Evolutionary conservation across 306 rosid genomes (phyloP).

Genomic region (Trichosanthes cucumerina): DNA sequence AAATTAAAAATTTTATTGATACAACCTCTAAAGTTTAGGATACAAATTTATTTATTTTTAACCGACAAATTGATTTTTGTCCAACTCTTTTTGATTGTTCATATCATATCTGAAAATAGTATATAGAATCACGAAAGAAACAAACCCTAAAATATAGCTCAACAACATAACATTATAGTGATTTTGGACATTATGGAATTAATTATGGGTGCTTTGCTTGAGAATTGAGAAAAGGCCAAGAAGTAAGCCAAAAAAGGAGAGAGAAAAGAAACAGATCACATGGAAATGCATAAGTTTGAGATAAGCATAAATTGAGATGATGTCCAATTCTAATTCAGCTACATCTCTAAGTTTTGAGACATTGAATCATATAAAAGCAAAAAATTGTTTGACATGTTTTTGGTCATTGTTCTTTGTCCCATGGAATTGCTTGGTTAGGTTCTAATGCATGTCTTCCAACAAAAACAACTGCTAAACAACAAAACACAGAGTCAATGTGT

Average conservation of each 20-base stretch:
- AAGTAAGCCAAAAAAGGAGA: neutral
- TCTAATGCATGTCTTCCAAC: slow-evolving; percentile 1
- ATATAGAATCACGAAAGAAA: neutral
- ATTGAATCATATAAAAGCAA: neutral
- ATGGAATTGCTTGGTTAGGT: neutral
- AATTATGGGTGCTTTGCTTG: neutral
- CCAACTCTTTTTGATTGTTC: neutral
- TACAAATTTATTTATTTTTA: too few relatives aligned
- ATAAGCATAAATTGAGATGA: neutral
- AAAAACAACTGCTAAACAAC: neutral
- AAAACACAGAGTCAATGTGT: neutral
- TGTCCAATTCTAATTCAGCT: neutral
- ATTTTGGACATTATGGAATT: neutral
- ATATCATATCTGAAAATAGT: neutral
- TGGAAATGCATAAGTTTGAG: neutral
- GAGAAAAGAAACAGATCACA: neutral
- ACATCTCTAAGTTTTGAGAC: neutral
- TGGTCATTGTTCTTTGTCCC: neutral
- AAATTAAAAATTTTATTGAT: too few relatives aligned
- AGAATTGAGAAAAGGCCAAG: neutral
- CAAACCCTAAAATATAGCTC: neutral
- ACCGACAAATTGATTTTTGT: too few relatives aligned
- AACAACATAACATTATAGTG: neutral
- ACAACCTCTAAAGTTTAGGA: too few relatives aligned
- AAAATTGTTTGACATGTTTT: neutral